phyloP scores from a whole-genome alignment of 75 land plant species.

The Chamaecyparis obtusa region DNA sequence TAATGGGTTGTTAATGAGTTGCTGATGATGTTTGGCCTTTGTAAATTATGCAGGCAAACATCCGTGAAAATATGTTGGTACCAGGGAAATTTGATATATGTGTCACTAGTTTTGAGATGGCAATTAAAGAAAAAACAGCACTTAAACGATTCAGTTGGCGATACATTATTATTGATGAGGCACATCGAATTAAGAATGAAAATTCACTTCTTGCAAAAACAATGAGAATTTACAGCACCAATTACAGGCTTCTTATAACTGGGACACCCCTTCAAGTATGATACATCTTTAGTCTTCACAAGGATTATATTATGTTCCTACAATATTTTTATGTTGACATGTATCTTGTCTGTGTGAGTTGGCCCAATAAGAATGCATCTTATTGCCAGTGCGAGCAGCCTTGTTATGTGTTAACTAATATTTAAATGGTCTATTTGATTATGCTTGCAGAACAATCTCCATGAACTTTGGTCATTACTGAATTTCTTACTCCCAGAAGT shows the following conservation, averaged over 20 bases:
- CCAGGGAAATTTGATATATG: constrained; percentile 98
- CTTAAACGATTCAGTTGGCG: constrained; percentile 95
- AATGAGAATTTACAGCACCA: constrained; percentile 91
- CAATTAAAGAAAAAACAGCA: constrained; percentile 88
- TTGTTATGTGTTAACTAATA: not conserved
- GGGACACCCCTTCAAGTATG: constrained; percentile 98
- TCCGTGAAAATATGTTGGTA: constrained; percentile 73
- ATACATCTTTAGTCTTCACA: not conserved
- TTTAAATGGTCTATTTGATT: not conserved
- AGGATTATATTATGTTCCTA: not conserved
- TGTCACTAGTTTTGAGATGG: constrained; percentile 99
- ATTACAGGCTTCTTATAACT: constrained; percentile 94
- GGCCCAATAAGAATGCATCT: not conserved
- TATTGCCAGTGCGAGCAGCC: not conserved
- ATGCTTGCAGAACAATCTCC: constrained; percentile 84
- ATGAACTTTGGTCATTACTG: constrained; percentile 96
- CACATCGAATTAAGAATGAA: constrained; percentile 98
- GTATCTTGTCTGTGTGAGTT: not conserved
- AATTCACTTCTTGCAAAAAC: constrained; percentile 98
- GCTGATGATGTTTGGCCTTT: not conserved
- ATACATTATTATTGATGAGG: constrained; percentile 98
- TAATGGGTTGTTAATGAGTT: not conserved
- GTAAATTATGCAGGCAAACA: constrained; percentile 52
- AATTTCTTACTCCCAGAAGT: constrained; percentile 96
- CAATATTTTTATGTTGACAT: not conserved